Base-by-base conservation (phyloP, 306 rosid genomes). In the Gleditsia sinensis region DNA sequence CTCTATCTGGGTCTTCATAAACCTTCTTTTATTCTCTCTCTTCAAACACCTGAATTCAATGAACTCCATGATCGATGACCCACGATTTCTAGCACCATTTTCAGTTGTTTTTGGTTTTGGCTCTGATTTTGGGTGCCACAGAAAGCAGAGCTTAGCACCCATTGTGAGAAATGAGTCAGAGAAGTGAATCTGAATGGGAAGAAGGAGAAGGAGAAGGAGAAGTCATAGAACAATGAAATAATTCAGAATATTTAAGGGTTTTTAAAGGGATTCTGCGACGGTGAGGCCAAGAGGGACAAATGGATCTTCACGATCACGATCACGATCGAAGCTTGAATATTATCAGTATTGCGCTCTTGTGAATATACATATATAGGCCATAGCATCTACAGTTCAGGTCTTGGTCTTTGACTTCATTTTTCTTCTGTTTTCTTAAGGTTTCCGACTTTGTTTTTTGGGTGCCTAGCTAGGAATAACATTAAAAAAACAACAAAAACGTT, bases 91-190 rank as follows among this genome's bases (percentile, higher is more conserved):
- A n/a, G n/a, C n/a, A n/a, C n/a, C n/a, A n/a, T n/a, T n/a, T n/a
- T n/a, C n/a, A n/a, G n/a, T n/a, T n/a, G n/a, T n/a, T n/a, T n/a
- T 1, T 48, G 54, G 9, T 17, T 25, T 17, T 55, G 68, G 53
- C 39, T 49, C 7, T 3, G 39, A 30, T 19, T 56, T 21, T 36
- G 56, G 49, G 53, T 1, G 7, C 16, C 17, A 17, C 17, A 24
- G 7, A 63, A 33, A 7, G 16, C 80, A 76, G 62, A 80, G 75
- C 0, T 14, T 55, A 16, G 58, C 71, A 39, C 85, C 85, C 88
- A 84, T 84, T 37, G 10, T 39, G 13, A 67, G 23, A 32, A 58
- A 58, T 17, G 12, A 58, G 33, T 66, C 56, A 58, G 21, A 49
- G 30, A 48, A 82, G 40, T 81, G 79, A 40, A 42, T 27, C 1